Percentiles rank a stretch among this genome's conserved stretches.
phyloP scores from a whole-genome alignment of 1,284 basidiomycete genomes.

The Rhodotorula sp. region DNA sequence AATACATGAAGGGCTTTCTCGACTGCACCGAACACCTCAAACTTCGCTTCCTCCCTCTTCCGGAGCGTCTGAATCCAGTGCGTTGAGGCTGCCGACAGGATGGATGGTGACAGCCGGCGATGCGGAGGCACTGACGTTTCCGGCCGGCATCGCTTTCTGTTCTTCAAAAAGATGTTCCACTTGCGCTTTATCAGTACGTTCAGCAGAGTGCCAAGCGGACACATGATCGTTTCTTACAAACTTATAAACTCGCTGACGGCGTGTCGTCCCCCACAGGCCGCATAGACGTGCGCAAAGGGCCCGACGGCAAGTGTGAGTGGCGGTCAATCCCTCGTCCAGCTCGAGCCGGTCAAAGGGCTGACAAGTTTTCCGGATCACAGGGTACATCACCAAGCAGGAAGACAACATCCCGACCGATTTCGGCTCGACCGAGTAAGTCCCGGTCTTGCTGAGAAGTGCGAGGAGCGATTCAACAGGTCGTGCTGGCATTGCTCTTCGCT shows the following conservation, averaged over 20 bases:
- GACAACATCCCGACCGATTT: slow-evolving; percentile 35
- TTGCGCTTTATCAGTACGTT: slow-evolving; percentile 27
- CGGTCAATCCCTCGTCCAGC: background rate
- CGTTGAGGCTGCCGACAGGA: background rate
- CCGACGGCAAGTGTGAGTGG: slow-evolving; percentile 20
- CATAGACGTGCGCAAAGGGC: slow-evolving; percentile 26
- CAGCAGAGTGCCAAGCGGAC: too few relatives aligned
- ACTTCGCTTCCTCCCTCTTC: slow-evolving; percentile 26
- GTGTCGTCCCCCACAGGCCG: slow-evolving; percentile 10
- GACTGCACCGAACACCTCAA: slow-evolving; percentile 34
- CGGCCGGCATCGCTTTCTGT: background rate
- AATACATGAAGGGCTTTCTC: slow-evolving; percentile 14
- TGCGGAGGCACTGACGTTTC: background rate
- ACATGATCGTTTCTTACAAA: background rate
- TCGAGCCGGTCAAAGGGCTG: background rate
- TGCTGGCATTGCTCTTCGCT: too few relatives aligned
- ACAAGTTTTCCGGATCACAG: background rate
- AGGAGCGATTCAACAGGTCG: too few relatives aligned
- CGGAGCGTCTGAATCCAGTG: slow-evolving; percentile 25
- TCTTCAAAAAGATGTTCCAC: slow-evolving; percentile 12
- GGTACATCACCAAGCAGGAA: slow-evolving; percentile 33
- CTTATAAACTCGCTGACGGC: background rate
- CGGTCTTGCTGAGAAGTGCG: background rate
- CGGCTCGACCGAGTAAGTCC: slow-evolving; percentile 20
- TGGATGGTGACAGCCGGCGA: background rate